These are phyloP conservation scores for Colletotrichum navitas DNA, from an alignment of 2,329 filamentous ascomycete species.

Conservation along the genomic window DNA sequence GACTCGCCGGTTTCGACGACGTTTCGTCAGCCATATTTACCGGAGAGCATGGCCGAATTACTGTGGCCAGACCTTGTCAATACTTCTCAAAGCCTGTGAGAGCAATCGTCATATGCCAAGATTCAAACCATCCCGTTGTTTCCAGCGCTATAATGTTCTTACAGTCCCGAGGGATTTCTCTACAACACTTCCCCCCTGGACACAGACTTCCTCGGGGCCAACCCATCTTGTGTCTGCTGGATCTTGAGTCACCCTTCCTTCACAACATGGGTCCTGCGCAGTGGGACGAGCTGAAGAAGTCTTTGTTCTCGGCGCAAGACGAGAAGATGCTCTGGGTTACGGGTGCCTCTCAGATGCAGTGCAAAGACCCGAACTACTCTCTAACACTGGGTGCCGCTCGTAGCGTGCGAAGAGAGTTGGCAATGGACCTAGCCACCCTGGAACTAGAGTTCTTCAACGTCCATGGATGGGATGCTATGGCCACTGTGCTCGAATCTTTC, in stretches of 20 bases:
- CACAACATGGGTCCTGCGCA: background rate
- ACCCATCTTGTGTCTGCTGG: slow-evolving; percentile 23
- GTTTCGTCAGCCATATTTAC: background rate
- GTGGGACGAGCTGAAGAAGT: slow-evolving; percentile 23
- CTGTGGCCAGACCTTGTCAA: slow-evolving; percentile 5
- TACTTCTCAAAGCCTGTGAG: background rate
- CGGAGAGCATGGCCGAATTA: slow-evolving; percentile 14
- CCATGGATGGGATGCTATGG: slow-evolving; percentile 11
- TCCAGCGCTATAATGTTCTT: background rate
- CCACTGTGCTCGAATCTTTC: background rate
- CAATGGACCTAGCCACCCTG: slow-evolving; percentile 47
- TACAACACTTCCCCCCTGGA: slow-evolving; percentile 9
- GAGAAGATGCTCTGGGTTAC: slow-evolving; percentile 51
- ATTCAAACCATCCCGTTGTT: slow-evolving; percentile 1
- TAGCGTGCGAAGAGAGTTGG: slow-evolving; percentile 48
- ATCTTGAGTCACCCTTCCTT: slow-evolving; percentile 32
- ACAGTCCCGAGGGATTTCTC: background rate
- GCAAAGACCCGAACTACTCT: slow-evolving; percentile 47
- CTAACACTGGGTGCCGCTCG: slow-evolving; percentile 48
- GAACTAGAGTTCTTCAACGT: slow-evolving; percentile 46
- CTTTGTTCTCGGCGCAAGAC: slow-evolving; percentile 23
- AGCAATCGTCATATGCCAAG: slow-evolving; percentile 24
- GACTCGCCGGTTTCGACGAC: slow-evolving; percentile 23
- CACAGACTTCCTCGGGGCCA: slow-evolving; percentile 23
- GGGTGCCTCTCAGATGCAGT: slow-evolving; percentile 45